Percentiles rank a stretch among this genome's conserved stretches.
Conservation (phyloP, 2,329 filamentous ascomycete genomes). For the Pezicula rhizophila region DNA sequence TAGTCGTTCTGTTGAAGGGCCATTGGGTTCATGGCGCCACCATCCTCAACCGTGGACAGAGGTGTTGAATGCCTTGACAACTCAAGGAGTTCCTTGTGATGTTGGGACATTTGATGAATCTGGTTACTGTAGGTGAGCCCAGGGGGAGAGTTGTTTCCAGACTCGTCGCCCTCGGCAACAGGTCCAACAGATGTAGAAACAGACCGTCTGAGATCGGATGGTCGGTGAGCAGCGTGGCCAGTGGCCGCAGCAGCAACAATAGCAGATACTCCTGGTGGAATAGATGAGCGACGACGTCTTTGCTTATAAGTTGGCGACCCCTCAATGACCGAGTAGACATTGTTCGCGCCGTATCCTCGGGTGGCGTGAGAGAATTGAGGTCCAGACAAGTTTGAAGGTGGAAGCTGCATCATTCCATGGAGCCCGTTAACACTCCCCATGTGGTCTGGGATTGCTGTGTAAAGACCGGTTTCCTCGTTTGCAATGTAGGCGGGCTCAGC, state of each 20-base stretch:
- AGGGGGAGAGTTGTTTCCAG: constrained; percentile 71
- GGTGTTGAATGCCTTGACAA: constrained; percentile 90
- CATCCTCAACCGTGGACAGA: constrained; percentile 76
- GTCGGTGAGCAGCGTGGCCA: constrained; percentile 60
- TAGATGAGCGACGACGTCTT: constrained; percentile 84
- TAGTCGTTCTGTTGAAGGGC: constrained; percentile 67
- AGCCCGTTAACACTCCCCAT: constrained; percentile 65
- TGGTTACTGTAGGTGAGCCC: constrained; percentile 68
- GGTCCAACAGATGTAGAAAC: constrained; percentile 83
- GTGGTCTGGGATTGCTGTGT: constrained; percentile 90
- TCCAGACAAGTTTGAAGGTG: constrained; percentile 75
- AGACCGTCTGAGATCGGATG: constrained; percentile 85
- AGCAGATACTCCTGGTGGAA: constrained; percentile 69
- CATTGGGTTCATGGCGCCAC: constrained; percentile 66
- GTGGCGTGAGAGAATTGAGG: constrained; percentile 71
- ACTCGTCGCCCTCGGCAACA: constrained; percentile 73
- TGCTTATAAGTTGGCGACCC: constrained; percentile 99
- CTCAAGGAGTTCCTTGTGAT: constrained; percentile 74
- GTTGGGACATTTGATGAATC: constrained; percentile 57
- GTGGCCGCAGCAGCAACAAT: constrained; percentile 58
- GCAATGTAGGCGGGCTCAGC: constrained; percentile 94
- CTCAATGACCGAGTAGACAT: constrained; percentile 93
- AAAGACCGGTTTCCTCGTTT: constrained; percentile 94
- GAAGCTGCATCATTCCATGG: constrained; percentile 86
- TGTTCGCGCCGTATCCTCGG: constrained; percentile 61